A percentile compares a stretch with the other conserved stretches of the same genome.
phyloP scores from a whole-genome alignment of 2,329 filamentous ascomycete genomes.

The Dendryphion nanum region DNA sequence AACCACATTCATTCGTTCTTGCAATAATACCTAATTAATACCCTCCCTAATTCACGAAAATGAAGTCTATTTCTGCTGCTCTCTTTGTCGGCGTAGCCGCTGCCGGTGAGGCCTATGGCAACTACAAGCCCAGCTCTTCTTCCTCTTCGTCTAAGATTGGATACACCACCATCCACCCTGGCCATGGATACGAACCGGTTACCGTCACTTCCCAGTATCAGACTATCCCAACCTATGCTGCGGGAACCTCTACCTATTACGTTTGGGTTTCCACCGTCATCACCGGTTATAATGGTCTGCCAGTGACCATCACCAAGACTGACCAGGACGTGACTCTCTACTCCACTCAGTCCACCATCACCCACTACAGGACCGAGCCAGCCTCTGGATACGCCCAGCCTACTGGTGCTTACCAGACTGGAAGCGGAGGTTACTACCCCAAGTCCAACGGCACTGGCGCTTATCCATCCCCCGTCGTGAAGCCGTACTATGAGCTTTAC shows the following conservation, averaged over 20 bases:
- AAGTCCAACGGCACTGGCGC: not conserved
- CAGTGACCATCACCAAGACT: conserved; percentile 24
- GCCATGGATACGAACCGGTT: conserved; percentile 22
- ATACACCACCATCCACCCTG: conserved; percentile 29
- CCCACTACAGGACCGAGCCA: conserved; percentile 5
- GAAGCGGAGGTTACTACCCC: conserved; percentile 8
- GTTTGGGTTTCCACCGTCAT: conserved; percentile 27
- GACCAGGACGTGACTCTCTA: conserved; percentile 26
- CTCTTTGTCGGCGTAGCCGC: conserved; percentile 26
- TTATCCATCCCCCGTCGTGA: conserved; percentile 3
- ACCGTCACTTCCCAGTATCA: conserved; percentile 34
- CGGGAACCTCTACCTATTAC: conserved; percentile 18
- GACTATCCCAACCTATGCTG: conserved; percentile 26
- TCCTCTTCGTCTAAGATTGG: conserved; percentile 14
- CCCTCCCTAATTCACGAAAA: conserved; percentile 10
- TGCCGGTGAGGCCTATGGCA: conserved; percentile 13
- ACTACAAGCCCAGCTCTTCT: not conserved
- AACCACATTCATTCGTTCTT: conserved; percentile 27
- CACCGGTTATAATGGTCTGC: conserved; percentile 24
- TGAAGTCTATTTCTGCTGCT: conserved; percentile 16
- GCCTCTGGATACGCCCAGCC: conserved; percentile 7
- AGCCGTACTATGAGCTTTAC: conserved; percentile 29
- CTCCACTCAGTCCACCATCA: conserved; percentile 27
- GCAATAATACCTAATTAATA: conserved; percentile 3
- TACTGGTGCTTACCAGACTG: conserved; percentile 13